phyloP scores from a whole-genome alignment of 805 yeast genomes.

The Clavispora asparagi region DNA sequence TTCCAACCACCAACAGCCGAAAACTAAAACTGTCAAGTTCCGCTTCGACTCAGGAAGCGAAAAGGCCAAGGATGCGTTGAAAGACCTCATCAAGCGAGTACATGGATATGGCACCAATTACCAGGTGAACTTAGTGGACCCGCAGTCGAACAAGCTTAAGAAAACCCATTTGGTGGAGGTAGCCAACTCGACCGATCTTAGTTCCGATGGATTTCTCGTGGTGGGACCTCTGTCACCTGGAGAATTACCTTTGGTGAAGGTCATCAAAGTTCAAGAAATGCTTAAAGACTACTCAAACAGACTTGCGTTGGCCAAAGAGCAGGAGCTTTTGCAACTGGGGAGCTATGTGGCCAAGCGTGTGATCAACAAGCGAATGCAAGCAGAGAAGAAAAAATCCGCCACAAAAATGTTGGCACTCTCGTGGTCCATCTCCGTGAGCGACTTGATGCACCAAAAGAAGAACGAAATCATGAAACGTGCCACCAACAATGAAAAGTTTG shows the following conservation, averaged over 20 bases:
- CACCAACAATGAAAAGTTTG: slow-evolving; percentile 38
- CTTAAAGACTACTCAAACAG: slow-evolving; percentile 25
- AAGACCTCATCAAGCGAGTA: slow-evolving; percentile 20
- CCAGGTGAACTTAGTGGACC: slow-evolving; percentile 24
- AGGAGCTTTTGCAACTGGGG: slow-evolving; percentile 29
- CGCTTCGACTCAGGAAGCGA: slow-evolving; percentile 22
- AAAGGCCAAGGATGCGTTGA: slow-evolving; percentile 23
- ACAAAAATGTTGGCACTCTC: slow-evolving; percentile 46
- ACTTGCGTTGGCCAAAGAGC: slow-evolving; percentile 27
- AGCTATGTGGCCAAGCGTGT: slow-evolving; percentile 27
- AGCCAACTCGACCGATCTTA: slow-evolving; percentile 25
- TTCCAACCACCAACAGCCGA: neutral
- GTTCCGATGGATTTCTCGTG: slow-evolving; percentile 19
- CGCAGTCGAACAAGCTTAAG: slow-evolving; percentile 18
- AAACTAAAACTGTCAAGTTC: slow-evolving; percentile 11
- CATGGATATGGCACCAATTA: slow-evolving; percentile 14
- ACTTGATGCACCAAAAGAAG: slow-evolving; percentile 47
- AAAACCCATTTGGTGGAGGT: slow-evolving; percentile 25
- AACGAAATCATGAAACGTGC: slow-evolving; percentile 44
- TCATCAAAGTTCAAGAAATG: slow-evolving; percentile 27
- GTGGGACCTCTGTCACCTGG: slow-evolving; percentile 16
- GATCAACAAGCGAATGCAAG: slow-evolving; percentile 22
- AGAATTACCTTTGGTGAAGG: slow-evolving; percentile 24
- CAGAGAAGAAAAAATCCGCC: slow-evolving; percentile 34
- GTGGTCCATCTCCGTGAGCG: slow-evolving; percentile 54